Evolutionary conservation across 1,284 basidiomycete genomes (phyloP), one percentile per base, ranked within the genome.

Genomic region (Earliella scabrosa): DNA sequence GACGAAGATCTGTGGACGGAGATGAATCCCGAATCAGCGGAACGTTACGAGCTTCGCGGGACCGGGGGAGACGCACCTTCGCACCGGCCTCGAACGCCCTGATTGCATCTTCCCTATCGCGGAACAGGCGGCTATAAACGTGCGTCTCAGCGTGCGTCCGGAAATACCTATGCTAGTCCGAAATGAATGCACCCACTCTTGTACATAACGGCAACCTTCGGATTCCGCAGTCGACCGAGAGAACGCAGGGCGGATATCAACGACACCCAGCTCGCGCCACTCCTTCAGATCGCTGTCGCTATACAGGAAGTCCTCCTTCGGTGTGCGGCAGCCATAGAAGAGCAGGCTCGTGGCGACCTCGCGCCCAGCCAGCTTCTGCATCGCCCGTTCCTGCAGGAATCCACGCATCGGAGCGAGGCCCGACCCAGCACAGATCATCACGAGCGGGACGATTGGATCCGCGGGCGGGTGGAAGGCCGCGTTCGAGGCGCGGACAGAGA

Each of bases 371-470:
- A 64, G 60, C 60, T 73, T 76, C 67, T 82, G 80, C 56, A 74
- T 67, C 14, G 79, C 80, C 23, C 81, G 76, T 62, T 82, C 81
- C 63, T 81, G 77, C 24, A 83, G 71, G 70, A 83, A 83, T 1
- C 79, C 80, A 20, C 78, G 74, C 75, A 83, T 80, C 1, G 82
- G 81, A 9, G 81, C 81, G 26, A 83, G 63, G 0, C 82, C 81
- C 1, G 77, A 75, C 8, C 82, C 82, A 20, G 78, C 78, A 45
- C 75, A 76, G 64, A 79, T 77, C 74, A 82, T 77, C 21, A 82
- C 71, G 27, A 83, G 68, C 0, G 81, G 80, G 8, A 71, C 63
- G 4, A 59, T 45, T 2, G 76, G 76, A 60, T 82, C 77, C 2
- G 68, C 60, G 1, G 81, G 80, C 23, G 75, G 76, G 66, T 79